Conservation (phyloP, 345 rosid species). For the Eucalyptus cloeziana region DNA sequence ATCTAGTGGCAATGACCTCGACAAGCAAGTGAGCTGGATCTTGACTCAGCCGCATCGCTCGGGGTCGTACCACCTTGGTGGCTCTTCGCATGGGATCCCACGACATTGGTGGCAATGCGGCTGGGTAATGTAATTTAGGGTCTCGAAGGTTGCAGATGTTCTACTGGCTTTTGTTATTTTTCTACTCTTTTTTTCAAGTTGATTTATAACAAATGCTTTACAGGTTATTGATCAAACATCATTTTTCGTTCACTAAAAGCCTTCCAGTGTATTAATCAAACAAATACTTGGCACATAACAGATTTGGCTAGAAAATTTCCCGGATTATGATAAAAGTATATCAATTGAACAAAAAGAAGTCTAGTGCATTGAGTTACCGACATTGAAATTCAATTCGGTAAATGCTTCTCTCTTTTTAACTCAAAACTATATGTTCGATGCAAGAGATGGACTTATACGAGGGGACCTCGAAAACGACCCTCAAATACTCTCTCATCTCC, state of each 20-base stretch:
- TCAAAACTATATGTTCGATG: neutral
- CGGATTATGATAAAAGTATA: neutral
- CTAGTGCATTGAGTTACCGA: neutral
- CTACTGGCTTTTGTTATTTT: neutral
- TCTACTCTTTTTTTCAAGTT: neutral
- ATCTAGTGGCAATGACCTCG: neutral
- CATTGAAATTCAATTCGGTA: neutral
- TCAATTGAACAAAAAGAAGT: neutral
- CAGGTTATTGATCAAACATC: neutral
- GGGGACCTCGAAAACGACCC: neutral
- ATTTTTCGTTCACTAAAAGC: neutral
- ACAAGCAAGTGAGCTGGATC: neutral
- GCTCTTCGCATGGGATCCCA: neutral
- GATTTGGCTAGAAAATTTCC: neutral
- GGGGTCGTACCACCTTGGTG: neutral
- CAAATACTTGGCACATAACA: neutral
- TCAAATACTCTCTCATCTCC: neutral
- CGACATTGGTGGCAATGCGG: neutral
- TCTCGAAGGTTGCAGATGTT: neutral
- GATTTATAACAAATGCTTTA: neutral
- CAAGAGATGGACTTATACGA: neutral
- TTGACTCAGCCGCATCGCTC: neutral
- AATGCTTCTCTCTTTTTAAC: neutral
- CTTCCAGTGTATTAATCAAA: neutral
- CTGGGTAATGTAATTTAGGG: neutral